These are phyloP conservation scores for Pyrenochaeta sp. DNA, from an alignment of 2,329 filamentous ascomycete species.

Conservation along the genomic window DNA sequence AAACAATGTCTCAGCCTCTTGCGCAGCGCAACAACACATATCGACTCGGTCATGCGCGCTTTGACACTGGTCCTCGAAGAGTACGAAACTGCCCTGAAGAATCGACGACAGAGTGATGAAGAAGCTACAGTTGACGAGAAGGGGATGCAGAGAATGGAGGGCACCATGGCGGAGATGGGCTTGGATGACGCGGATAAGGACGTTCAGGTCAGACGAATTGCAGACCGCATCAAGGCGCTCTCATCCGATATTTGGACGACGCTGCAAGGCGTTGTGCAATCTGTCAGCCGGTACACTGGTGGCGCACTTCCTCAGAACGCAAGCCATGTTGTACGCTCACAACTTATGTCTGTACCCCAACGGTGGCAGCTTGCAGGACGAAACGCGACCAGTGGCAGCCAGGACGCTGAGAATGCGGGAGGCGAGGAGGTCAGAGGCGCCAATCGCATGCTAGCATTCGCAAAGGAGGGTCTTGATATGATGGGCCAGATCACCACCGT, in stretches of 20 bases:
- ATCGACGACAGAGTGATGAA: slow-evolving; percentile 32
- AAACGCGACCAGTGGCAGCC: slow-evolving; percentile 30
- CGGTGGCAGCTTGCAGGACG: slow-evolving; percentile 79
- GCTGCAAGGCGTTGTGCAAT: slow-evolving; percentile 80
- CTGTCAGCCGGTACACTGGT: slow-evolving; percentile 90
- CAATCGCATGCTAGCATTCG: slow-evolving; percentile 82
- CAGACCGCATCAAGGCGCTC: slow-evolving; percentile 76
- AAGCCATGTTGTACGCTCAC: slow-evolving; percentile 79
- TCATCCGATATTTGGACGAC: slow-evolving; percentile 59
- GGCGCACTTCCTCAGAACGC: slow-evolving; percentile 91
- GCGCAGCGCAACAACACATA: slow-evolving; percentile 80
- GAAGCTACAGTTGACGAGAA: slow-evolving; percentile 28
- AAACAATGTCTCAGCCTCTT: slow-evolving; percentile 86
- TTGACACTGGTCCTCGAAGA: slow-evolving; percentile 80
- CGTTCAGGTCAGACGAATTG: slow-evolving; percentile 67
- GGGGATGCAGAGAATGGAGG: slow-evolving; percentile 10
- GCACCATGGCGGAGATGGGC: slow-evolving; percentile 24
- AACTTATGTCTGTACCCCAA: slow-evolving; percentile 84
- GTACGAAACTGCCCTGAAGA: slow-evolving; percentile 68
- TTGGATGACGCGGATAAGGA: slow-evolving; percentile 36
- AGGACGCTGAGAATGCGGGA: slow-evolving; percentile 11
- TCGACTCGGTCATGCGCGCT: slow-evolving; percentile 77
- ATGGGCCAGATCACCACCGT: slow-evolving; percentile 90
- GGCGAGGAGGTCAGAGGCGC: slow-evolving; percentile 65
- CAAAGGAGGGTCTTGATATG: slow-evolving; percentile 92